phyloP scores from a whole-genome alignment of 768 basidiomycete genomes.

The Termitomyces sp. region DNA sequence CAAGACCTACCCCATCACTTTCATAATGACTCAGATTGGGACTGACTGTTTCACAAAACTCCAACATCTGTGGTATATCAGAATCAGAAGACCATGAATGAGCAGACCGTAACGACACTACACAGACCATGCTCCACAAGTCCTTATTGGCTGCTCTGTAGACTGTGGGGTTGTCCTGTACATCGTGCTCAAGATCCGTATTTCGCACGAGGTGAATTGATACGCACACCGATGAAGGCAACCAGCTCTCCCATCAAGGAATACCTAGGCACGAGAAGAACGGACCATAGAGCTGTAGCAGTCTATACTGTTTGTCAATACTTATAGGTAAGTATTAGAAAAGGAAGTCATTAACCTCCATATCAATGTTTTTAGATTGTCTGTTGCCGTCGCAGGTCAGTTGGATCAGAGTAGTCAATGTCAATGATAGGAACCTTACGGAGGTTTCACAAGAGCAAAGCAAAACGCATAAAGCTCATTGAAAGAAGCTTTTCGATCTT shows the following conservation, averaged over 20 bases:
- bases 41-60: constrained; percentile 66
- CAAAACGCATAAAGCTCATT: constrained; percentile 66
- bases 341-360: constrained; percentile 53
- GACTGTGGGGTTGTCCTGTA: constrained; percentile 40
- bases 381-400: constrained; percentile 28
- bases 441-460: constrained; percentile 67
- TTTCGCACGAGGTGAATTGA: constrained; percentile 1
- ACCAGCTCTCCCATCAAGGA: constrained; percentile 63
- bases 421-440: constrained; percentile 42
- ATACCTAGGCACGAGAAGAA: constrained; percentile 64
- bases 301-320: constrained; percentile 37
- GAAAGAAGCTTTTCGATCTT: constrained; percentile 51
- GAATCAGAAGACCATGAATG: neutral
- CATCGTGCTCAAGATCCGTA: constrained; percentile 12
- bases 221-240: constrained; percentile 59
- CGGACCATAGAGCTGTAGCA: constrained; percentile 72
- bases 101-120: neutral
- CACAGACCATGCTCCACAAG: constrained; percentile 77
- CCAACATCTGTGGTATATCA: constrained; percentile 51
- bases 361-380: constrained; percentile 72
- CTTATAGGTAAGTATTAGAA: neutral
- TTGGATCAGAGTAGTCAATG: neutral
- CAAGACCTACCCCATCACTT: constrained; percentile 59
- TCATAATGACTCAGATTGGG: constrained; percentile 66
- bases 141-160: constrained; percentile 85